These are phyloP conservation scores for Zymoseptoria crescenta DNA, from an alignment of 2,329 filamentous ascomycete genomes.

Conservation along the genomic window DNA sequence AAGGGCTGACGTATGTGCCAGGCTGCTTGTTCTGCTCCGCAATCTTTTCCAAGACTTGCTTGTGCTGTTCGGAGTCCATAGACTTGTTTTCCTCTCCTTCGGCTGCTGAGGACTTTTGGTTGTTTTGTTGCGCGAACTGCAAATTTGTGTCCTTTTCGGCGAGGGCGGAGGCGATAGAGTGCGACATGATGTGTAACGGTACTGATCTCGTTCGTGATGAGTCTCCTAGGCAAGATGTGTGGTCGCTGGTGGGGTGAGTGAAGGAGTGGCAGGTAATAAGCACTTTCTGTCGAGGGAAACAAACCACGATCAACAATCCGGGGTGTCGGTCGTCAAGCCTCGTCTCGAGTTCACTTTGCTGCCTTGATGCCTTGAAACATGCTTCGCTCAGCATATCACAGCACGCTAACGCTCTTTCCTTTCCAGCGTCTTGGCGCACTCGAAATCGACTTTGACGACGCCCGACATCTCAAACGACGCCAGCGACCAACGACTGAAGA, in stretches of 20 bases:
- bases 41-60: constrained; percentile 7
- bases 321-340: neutral
- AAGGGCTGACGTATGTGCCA: constrained; percentile 67
- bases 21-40: constrained; percentile 11
- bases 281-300: neutral
- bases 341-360: too few species aligned
- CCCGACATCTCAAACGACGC: constrained; percentile 5
- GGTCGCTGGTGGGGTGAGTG: constrained; percentile 1
- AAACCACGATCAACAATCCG: neutral
- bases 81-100: constrained; percentile 16
- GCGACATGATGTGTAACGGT: constrained; percentile 5
- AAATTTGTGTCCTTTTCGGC: constrained; percentile 19
- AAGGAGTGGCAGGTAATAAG: neutral
- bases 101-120: constrained; percentile 4
- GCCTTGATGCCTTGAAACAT: too few species aligned
- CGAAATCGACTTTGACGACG: constrained; percentile 4
- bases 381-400: neutral
- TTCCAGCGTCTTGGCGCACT: neutral
- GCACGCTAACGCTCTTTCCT: neutral
- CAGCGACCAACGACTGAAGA: constrained; percentile 1
- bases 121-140: constrained; percentile 14
- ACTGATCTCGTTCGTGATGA: neutral
- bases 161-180: constrained; percentile 18
- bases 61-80: constrained; percentile 15
- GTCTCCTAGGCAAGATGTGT: constrained; percentile 4